Evolutionary conservation across 2,329 filamentous ascomycete genomes (phyloP).

Genomic region (Ophiosphaerella korrae): DNA sequence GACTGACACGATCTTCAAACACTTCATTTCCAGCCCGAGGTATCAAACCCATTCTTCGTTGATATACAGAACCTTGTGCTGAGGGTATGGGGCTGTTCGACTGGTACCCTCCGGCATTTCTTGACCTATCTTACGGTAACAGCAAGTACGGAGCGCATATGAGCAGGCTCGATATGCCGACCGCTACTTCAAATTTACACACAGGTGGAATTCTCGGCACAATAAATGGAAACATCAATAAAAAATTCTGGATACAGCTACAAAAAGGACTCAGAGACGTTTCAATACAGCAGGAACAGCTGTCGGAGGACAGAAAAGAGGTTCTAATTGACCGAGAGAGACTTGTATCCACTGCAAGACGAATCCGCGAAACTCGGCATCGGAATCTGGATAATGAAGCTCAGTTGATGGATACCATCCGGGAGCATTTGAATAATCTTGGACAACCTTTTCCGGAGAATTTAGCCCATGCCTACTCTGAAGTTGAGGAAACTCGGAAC

Average conservation of each 20-base stretch:
- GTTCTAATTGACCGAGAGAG: constrained; percentile 1
- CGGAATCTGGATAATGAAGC: constrained; percentile 15
- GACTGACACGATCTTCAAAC: neutral
- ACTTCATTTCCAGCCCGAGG: neutral
- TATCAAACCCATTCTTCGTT: neutral
- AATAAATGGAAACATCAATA: neutral
- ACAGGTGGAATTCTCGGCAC: too few species aligned
- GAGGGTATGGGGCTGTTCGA: neutral
- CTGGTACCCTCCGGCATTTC: neutral
- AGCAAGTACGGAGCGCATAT: too few species aligned
- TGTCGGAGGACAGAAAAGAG: constrained; percentile 5
- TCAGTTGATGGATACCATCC: constrained; percentile 14
- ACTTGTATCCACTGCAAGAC: neutral
- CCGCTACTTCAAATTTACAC: too few species aligned
- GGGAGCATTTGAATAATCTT: constrained; percentile 9
- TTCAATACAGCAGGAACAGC: constrained; percentile 6
- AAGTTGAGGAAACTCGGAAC: constrained; percentile 12
- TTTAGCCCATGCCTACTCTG: constrained; percentile 11
- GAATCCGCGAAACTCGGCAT: constrained; percentile 10
- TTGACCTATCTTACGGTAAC: neutral
- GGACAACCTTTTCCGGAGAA: constrained; percentile 1
- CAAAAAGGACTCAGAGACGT: constrained; percentile 1
- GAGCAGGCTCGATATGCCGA: too few species aligned
- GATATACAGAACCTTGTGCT: neutral
- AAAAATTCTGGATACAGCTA: neutral